Conservation (phyloP, 441 rosid genomes). For the Euphorbia schlechtendalii region DNA sequence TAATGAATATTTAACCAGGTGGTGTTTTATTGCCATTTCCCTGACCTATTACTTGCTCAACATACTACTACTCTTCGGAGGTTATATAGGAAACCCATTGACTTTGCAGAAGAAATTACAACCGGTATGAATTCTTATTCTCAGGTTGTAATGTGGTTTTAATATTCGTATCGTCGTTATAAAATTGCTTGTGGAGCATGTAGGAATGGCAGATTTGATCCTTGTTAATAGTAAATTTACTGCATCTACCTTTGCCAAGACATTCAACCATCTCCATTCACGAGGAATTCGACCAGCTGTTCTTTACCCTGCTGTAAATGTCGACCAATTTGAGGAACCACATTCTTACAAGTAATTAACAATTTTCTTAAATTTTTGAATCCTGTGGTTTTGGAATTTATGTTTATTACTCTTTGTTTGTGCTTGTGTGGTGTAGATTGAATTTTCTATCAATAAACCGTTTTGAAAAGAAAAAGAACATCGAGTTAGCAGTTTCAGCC, state of each 20-base stretch:
- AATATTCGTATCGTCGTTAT: background rate
- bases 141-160: background rate
- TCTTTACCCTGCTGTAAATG: slow-evolving; percentile 81
- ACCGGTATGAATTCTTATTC: slow-evolving; percentile 49
- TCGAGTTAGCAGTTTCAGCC: slow-evolving; percentile 68
- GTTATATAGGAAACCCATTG: slow-evolving; percentile 77
- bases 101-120: slow-evolving; percentile 68
- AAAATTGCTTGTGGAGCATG: slow-evolving; percentile 16
- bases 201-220: slow-evolving; percentile 85
- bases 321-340: slow-evolving; percentile 65
- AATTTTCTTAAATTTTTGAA: slow-evolving; percentile 27
- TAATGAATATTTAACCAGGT: slow-evolving; percentile 37
- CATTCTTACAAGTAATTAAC: slow-evolving; percentile 45
- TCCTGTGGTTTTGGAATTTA: slow-evolving; percentile 16
- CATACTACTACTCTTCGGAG: slow-evolving; percentile 68
- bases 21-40: slow-evolving; percentile 91
- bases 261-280: slow-evolving; percentile 68
- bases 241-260: slow-evolving; percentile 72
- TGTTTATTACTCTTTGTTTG: background rate
- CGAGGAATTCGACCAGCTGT: slow-evolving; percentile 68
- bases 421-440: slow-evolving; percentile 39
- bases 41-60: slow-evolving; percentile 77
- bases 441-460: slow-evolving; percentile 81
- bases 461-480: slow-evolving; percentile 80
- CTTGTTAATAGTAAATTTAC: slow-evolving; percentile 88